Base-by-base conservation (phyloP, 345 rosid species). In the Linum trigynum region DNA sequence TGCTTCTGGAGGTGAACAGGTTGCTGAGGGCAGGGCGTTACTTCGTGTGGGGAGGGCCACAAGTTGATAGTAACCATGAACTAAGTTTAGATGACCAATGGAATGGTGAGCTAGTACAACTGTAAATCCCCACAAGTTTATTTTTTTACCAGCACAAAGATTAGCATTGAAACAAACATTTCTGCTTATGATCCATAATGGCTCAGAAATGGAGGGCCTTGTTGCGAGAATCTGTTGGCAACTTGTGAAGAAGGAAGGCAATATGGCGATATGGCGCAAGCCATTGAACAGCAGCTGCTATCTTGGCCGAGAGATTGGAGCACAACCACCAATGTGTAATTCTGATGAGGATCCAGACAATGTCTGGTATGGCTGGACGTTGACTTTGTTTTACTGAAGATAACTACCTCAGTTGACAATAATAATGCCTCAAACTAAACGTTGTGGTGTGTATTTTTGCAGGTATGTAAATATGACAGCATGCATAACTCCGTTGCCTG, bases 1-100 rank as follows among this genome's bases (percentile, higher is more conserved):
- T 80, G 68, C 85, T 84, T 69, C 88, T 87, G 36, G 90, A 87
- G 78, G 90, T 60, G 38, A 80, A 87, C 69, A 72, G 86, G 72
- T 75, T 87, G 78, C 83, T 85, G 14, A 78, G 88, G 64, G 94
- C 82, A 62, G 90, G 90, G 71, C 85, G 92, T 14, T 84, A 83
- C 66, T 85, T 87, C 73, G 81, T 77, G 37, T 87, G 94, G 94
- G 84, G 81, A 11, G 81, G 81, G 53, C 78, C 81, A 59, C 84
- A 86, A 0, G 86, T 74, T 36, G 73, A 87, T 78, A 78, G 32
- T 23, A 23, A 81, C 67, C 81, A 83, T 50, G 83, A 77, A 76
- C 77, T 77, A 60, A 74, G 72, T 66, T 71, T 71, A 56, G 81
- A 71, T 67, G 77, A 81, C 63, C 82, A 84, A 68, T 81, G 86